Percentiles rank a stretch among this genome's conserved stretches.
Evolutionary conservation across 306 rosid species (phyloP).

Genomic region (Glycyrrhiza uralensis): DNA sequence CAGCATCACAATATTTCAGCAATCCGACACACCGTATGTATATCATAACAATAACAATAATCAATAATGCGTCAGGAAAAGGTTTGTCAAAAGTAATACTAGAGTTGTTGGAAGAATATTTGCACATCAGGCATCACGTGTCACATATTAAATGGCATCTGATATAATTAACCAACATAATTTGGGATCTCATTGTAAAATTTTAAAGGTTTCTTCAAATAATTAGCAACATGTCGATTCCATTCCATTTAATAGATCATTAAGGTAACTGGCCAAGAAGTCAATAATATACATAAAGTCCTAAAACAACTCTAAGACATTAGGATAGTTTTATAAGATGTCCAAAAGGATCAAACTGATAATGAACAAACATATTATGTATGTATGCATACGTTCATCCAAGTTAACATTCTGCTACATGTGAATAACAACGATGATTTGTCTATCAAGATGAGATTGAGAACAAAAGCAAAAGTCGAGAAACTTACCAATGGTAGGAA

Average conservation of each 20-base stretch:
- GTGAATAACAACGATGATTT: neutral
- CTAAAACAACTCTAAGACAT: neutral
- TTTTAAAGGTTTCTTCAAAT: neutral
- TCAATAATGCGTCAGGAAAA: neutral
- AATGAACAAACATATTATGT: neutral
- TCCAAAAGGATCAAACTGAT: neutral
- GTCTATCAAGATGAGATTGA: neutral
- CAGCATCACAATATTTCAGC: neutral
- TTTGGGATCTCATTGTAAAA: neutral
- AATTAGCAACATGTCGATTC: neutral
- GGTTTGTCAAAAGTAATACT: neutral
- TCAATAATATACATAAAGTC: neutral
- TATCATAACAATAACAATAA: neutral
- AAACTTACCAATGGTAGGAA: constrained; percentile 94
- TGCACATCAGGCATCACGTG: neutral
- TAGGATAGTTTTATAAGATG: neutral
- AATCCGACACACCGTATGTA: neutral
- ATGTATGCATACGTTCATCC: neutral
- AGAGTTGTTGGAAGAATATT: neutral
- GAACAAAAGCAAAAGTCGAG: neutral
- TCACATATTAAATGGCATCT: neutral
- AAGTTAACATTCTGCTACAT: neutral
- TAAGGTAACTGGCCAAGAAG: neutral
- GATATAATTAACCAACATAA: neutral
- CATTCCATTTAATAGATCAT: neutral